These are phyloP conservation scores for Hibiscus tridactylites DNA, from an alignment of 345 rosid species.

Conservation along the genomic window DNA sequence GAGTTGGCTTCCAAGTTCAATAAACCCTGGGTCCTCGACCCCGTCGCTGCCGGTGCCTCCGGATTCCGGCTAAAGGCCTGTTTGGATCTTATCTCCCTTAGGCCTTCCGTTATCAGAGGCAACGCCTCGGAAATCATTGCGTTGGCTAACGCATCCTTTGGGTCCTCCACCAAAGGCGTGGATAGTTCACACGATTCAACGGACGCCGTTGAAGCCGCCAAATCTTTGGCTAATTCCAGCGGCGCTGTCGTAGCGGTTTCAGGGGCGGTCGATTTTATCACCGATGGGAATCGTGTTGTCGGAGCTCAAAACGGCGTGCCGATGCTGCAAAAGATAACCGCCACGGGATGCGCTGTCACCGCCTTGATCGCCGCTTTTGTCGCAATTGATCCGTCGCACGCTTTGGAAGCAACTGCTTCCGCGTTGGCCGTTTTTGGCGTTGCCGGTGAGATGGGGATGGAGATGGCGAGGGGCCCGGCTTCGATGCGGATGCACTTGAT, in stretches of 20 bases:
- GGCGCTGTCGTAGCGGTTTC: conserved; percentile 70
- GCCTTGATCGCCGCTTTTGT: conserved; percentile 36
- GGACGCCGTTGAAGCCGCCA: conserved; percentile 83
- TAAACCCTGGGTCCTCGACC: conserved; percentile 87
- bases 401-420: conserved; percentile 69
- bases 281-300: conserved; percentile 53
- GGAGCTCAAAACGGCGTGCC: conserved; percentile 72
- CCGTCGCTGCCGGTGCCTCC: conserved; percentile 83
- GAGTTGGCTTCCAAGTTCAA: conserved; percentile 33
- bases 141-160: conserved; percentile 50
- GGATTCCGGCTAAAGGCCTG: conserved; percentile 64
- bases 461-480: conserved; percentile 71
- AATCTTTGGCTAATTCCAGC: conserved; percentile 50
- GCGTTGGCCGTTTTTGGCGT: conserved; percentile 76
- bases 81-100: conserved; percentile 51
- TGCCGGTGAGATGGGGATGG: conserved; percentile 82
- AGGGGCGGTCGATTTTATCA: conserved; percentile 68
- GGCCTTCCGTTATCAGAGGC: conserved; percentile 72
- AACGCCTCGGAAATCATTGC: conserved; percentile 82
- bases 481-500: conserved; percentile 74
- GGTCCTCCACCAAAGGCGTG: conserved; percentile 43
- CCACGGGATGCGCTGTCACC: conserved; percentile 73
- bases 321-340: conserved; percentile 85
- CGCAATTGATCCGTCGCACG: conserved; percentile 44
- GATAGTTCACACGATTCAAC: conserved; percentile 71